Evolutionary conservation across 345 rosid genomes (phyloP).

Genomic region (Acer campestre): DNA sequence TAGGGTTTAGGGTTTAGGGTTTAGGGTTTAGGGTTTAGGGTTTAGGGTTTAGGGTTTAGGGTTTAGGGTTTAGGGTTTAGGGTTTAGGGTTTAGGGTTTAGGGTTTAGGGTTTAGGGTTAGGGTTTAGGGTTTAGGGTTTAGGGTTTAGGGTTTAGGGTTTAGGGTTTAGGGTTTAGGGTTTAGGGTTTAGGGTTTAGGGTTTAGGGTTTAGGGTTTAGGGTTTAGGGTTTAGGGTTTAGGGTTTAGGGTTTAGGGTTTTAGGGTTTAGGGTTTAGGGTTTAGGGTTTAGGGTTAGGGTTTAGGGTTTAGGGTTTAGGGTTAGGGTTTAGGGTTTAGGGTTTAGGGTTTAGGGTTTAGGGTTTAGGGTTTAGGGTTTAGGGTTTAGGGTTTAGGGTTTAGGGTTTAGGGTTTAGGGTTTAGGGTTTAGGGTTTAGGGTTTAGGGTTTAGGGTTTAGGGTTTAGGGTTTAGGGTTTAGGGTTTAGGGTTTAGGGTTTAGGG

Average conservation of each 20-base stretch:
- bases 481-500: slow-evolving; percentile 11
- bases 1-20: background rate
- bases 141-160: slow-evolving; percentile 14
- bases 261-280: background rate
- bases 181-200: slow-evolving; percentile 17
- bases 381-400: slow-evolving; percentile 17
- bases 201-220: slow-evolving; percentile 9
- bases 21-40: slow-evolving; percentile 6
- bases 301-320: slow-evolving; percentile 17
- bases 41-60: slow-evolving; percentile 9
- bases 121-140: slow-evolving; percentile 20
- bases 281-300: background rate
- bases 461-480: slow-evolving; percentile 17
- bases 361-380: slow-evolving; percentile 19
- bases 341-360: slow-evolving; percentile 17
- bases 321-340: slow-evolving; percentile 17
- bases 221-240: background rate
- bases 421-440: slow-evolving; percentile 20
- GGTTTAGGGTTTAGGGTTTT: slow-evolving; percentile 3
- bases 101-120: slow-evolving; percentile 20
- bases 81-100: slow-evolving; percentile 21
- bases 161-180: slow-evolving; percentile 8
- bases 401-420: slow-evolving; percentile 16
- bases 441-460: slow-evolving; percentile 12
- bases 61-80: slow-evolving; percentile 23